Conservation (phyloP, 371 early-diverging fungal genomes). For the Mycotypha africana region DNA sequence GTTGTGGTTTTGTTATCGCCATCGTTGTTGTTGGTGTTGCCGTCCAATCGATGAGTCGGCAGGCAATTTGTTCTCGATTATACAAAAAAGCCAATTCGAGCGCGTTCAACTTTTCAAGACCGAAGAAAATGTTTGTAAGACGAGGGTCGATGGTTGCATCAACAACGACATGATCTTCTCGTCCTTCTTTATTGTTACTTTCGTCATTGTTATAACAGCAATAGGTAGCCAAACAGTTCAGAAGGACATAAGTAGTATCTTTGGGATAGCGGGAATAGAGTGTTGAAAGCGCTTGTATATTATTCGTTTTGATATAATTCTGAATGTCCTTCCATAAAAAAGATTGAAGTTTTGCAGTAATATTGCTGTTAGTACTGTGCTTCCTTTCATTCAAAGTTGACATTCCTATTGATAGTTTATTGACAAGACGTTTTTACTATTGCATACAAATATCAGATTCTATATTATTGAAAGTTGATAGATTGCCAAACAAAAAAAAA, state of each 20-base stretch:
- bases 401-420: too few relatives aligned
- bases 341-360: neutral
- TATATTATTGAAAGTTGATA: neutral
- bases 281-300: conserved; percentile 21
- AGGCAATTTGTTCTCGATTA: conserved; percentile 15
- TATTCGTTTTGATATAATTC: conserved; percentile 20
- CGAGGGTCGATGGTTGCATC: too few relatives aligned
- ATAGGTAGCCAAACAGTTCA: conserved; percentile 22
- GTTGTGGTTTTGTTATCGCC: conserved; percentile 7
- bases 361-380: too few relatives aligned
- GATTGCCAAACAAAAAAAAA: neutral
- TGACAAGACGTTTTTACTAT: too few relatives aligned
- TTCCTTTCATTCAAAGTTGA: too few relatives aligned
- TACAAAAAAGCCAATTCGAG: conserved; percentile 18
- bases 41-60: too few relatives aligned
- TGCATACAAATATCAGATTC: too few relatives aligned
- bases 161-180: conserved; percentile 2
- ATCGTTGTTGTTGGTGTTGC: too few relatives aligned
- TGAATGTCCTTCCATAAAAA: conserved; percentile 27
- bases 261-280: conserved; percentile 9
- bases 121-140: too few relatives aligned
- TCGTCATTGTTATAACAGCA: conserved; percentile 24
- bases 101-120: conserved; percentile 17
- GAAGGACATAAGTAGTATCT: conserved; percentile 22
- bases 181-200: conserved; percentile 15